Percentiles rank a stretch among this genome's conserved stretches.
Evolutionary conservation across 2,329 filamentous ascomycete genomes (phyloP).

Genomic region (Penicillium sp.): DNA sequence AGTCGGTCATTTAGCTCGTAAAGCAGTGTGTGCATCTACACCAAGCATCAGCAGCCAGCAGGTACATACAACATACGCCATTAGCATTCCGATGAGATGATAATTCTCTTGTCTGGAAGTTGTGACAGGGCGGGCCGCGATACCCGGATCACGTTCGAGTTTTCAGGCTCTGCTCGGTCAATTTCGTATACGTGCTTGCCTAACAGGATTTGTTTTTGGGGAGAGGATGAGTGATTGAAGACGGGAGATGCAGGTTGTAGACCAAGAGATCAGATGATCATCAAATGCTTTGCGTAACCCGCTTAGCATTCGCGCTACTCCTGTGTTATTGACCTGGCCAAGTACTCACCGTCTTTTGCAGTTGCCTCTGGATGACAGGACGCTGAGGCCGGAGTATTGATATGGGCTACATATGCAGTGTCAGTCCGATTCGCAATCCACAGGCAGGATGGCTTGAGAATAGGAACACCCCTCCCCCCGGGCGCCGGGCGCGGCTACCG

Average conservation of each 20-base stretch:
- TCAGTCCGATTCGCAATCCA: constrained; percentile 23
- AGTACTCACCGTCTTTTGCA: constrained; percentile 31
- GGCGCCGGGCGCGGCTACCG: constrained; percentile 15
- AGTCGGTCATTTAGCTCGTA: background rate
- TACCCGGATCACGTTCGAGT: background rate
- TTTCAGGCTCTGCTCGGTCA: background rate
- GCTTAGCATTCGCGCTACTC: background rate
- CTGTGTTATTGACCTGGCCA: constrained; percentile 19
- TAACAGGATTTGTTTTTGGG: background rate
- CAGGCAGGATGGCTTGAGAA: constrained; percentile 11
- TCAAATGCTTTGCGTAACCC: constrained; percentile 7
- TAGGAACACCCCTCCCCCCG: constrained; percentile 9
- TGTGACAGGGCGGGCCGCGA: background rate
- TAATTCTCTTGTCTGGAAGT: background rate
- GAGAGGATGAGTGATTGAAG: background rate
- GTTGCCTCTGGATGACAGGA: constrained; percentile 21
- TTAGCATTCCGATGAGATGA: background rate
- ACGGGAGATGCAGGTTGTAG: background rate
- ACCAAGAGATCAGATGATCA: constrained; percentile 7
- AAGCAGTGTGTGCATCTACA: background rate
- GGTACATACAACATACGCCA: background rate
- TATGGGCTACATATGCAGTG: constrained; percentile 26
- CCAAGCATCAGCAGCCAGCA: background rate
- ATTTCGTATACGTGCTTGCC: background rate
- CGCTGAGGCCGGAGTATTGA: constrained; percentile 26